Conservation (phyloP, 2,329 filamentous ascomycete genomes). For the Zopfia rhizophila region DNA sequence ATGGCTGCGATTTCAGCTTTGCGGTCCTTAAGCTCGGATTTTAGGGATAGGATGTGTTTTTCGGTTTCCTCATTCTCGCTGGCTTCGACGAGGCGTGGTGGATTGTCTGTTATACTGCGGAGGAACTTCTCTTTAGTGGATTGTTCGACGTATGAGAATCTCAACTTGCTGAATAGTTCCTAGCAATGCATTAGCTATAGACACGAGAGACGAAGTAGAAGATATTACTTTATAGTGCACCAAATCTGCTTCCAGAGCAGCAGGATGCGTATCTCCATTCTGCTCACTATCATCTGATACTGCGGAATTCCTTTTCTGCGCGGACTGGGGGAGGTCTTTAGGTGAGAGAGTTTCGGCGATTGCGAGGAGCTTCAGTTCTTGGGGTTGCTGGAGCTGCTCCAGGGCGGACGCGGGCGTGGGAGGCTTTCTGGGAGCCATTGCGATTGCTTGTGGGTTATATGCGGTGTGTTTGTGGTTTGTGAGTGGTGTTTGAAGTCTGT, state of each 20-base stretch:
- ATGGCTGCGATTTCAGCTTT: conserved; percentile 82
- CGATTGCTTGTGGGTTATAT: conserved; percentile 10
- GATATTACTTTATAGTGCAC: conserved; percentile 86
- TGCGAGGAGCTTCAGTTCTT: conserved; percentile 75
- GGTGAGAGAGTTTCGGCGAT: conserved; percentile 79
- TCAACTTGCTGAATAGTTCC: conserved; percentile 93
- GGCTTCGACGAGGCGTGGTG: conserved; percentile 83
- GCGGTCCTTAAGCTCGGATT: conserved; percentile 79
- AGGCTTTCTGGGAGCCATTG: conserved; percentile 40
- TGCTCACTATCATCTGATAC: conserved; percentile 76
- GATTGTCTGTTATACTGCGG: conserved; percentile 88
- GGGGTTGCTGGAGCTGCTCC: conserved; percentile 66
- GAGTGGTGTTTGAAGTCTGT: too few species aligned
- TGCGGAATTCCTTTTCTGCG: conserved; percentile 59
- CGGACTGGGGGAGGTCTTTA: conserved; percentile 54
- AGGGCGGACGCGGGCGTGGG: conserved; percentile 53
- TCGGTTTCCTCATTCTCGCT: conserved; percentile 73
- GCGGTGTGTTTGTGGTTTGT: conserved; percentile 46
- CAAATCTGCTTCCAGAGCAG: conserved; percentile 83
- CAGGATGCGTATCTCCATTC: conserved; percentile 72
- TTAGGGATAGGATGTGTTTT: conserved; percentile 73
- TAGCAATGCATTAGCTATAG: conserved; percentile 41
- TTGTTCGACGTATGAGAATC: conserved; percentile 97
- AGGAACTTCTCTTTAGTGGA: conserved; percentile 99
- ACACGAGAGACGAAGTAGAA: too few species aligned